These are phyloP conservation scores for Suillus subaureus DNA, from an alignment of 768 basidiomycete species.

Conservation along the genomic window DNA sequence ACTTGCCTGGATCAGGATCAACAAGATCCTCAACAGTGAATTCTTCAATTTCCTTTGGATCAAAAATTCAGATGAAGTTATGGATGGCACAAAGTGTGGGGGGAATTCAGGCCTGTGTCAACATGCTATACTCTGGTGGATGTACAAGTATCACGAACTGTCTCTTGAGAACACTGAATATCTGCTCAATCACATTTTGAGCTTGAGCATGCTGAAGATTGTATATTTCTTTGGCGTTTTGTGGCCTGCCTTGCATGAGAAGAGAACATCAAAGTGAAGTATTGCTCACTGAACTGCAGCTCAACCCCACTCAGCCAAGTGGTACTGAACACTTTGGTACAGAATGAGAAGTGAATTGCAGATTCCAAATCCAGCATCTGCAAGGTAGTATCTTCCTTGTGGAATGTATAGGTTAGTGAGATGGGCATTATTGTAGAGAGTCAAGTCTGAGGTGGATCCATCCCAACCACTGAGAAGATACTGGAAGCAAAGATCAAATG, in stretches of 20 bases:
- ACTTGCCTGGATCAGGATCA: neutral
- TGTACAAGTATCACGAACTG: conserved; percentile 18
- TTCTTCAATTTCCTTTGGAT: conserved; percentile 13
- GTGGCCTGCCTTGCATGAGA: conserved; percentile 15
- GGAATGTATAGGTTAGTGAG: conserved; percentile 18
- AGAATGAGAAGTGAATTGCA: conserved; percentile 3
- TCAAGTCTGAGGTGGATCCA: conserved; percentile 11
- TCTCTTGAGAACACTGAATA: conserved; percentile 26
- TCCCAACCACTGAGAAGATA: conserved; percentile 24
- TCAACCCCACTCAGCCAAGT: conserved; percentile 21
- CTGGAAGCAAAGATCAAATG: conserved; percentile 19
- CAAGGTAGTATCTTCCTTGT: conserved; percentile 16
- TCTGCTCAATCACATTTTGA: conserved; percentile 22
- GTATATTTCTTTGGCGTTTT: conserved; percentile 21
- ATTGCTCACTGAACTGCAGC: conserved; percentile 4
- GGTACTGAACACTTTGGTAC: conserved; percentile 18
- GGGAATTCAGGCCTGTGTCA: conserved; percentile 25
- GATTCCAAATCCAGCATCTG: conserved; percentile 19
- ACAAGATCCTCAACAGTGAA: neutral
- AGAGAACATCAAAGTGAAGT: neutral
- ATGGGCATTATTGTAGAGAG: conserved; percentile 15
- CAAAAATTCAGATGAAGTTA: conserved; percentile 26
- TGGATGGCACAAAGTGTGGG: conserved; percentile 24
- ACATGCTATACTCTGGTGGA: conserved; percentile 19
- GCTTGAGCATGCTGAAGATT: conserved; percentile 27